Percentiles rank a stretch among this genome's conserved stretches.
phyloP scores from a whole-genome alignment of 495 filamentous ascomycete genomes.

The Astrothelium macrocarpum region DNA sequence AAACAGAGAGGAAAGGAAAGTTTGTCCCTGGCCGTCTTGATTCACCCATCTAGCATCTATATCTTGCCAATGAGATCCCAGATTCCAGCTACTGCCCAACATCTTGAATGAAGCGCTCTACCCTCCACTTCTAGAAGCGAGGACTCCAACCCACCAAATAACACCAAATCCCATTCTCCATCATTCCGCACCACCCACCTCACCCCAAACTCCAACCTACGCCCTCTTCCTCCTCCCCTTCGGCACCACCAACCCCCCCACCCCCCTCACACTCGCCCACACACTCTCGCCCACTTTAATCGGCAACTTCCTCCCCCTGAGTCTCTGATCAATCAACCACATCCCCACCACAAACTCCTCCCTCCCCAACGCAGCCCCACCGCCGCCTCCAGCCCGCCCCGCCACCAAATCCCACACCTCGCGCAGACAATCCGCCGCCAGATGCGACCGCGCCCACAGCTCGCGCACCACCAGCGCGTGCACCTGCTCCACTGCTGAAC shows the following conservation, averaged over 20 bases:
- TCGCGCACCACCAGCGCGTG: conserved; percentile 74
- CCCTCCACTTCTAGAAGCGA: too few relatives aligned
- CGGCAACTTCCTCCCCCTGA: conserved; percentile 84
- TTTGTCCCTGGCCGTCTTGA: background rate
- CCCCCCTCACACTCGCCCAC: conserved; percentile 69
- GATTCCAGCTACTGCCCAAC: background rate
- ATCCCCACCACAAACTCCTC: conserved; percentile 91
- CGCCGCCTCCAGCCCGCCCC: conserved; percentile 28
- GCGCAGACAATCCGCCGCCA: conserved; percentile 57
- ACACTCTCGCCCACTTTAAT: conserved; percentile 67
- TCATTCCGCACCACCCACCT: background rate
- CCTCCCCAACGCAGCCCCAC: conserved; percentile 15
- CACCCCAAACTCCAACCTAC: background rate
- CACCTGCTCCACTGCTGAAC: conserved; percentile 42
- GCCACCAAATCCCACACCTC: conserved; percentile 86
- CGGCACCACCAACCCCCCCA: conserved; percentile 35
- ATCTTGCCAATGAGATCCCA: background rate
- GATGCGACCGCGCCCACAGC: conserved; percentile 70
- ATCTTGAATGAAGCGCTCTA: background rate
- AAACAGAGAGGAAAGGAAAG: background rate
- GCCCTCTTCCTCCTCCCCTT: background rate
- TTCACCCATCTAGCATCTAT: background rate
- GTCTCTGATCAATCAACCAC: conserved; percentile 87
- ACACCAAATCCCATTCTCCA: background rate
- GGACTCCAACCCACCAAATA: too few relatives aligned